Conservation (phyloP, 192 early-diverging fungal genomes). For the Coemansia sp. region DNA sequence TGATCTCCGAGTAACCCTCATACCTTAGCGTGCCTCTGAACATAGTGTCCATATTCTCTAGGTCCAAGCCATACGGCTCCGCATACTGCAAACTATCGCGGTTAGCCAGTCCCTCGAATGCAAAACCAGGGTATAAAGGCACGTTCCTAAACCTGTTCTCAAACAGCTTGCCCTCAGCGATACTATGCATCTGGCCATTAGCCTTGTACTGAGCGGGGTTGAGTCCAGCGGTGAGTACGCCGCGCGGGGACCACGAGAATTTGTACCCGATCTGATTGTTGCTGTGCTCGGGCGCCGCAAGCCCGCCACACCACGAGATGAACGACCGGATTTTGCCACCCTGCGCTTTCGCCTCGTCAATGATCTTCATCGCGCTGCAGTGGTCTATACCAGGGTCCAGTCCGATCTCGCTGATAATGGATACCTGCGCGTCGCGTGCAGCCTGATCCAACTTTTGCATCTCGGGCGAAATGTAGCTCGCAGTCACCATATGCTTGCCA, state of each 20-base stretch:
- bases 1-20: slow-evolving; percentile 88
- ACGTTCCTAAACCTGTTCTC: slow-evolving; percentile 72
- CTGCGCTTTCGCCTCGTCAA: slow-evolving; percentile 79
- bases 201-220: slow-evolving; percentile 85
- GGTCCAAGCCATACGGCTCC: slow-evolving; percentile 81
- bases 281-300: slow-evolving; percentile 91
- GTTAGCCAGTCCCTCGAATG: slow-evolving; percentile 94
- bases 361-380: slow-evolving; percentile 93
- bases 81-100: slow-evolving; percentile 91
- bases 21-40: slow-evolving; percentile 95
- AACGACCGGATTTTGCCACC: slow-evolving; percentile 81
- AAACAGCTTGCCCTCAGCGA: slow-evolving; percentile 73
- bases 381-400: slow-evolving; percentile 99
- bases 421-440: slow-evolving; percentile 81
- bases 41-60: slow-evolving; percentile 82
- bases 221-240: slow-evolving; percentile 87
- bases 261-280: slow-evolving; percentile 93
- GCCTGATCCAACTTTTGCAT: slow-evolving; percentile 79
- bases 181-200: slow-evolving; percentile 67
- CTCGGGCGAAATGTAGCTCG: slow-evolving; percentile 92
- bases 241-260: slow-evolving; percentile 93
- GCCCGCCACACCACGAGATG: slow-evolving; percentile 95
- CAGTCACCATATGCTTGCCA: slow-evolving; percentile 93
- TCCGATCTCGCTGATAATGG: slow-evolving; percentile 97
- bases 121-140: slow-evolving; percentile 83